phyloP scores from a whole-genome alignment of 2,329 filamentous ascomycete species.

The Cercospora brassicicola region DNA sequence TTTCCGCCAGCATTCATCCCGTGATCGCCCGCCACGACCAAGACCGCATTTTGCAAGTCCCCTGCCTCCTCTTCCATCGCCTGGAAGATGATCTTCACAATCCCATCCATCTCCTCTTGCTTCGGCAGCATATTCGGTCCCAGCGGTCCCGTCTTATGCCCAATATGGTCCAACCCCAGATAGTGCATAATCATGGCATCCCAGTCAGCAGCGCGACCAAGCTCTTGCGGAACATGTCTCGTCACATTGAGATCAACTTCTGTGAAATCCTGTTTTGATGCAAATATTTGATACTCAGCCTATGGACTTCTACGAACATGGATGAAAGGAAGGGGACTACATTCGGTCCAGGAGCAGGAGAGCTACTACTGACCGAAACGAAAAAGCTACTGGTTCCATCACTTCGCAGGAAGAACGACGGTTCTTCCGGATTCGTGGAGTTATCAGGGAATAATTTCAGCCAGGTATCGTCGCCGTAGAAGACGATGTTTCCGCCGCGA shows the following conservation, averaged over 20 bases:
- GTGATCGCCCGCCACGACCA: constrained; percentile 89
- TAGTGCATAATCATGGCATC: constrained; percentile 93
- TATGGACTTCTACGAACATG: constrained; percentile 33
- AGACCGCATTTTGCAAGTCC: constrained; percentile 74
- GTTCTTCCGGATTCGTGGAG: not conserved
- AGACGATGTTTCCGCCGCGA: constrained; percentile 74
- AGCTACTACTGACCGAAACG: constrained; percentile 71
- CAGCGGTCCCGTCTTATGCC: constrained; percentile 87
- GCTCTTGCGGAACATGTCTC: constrained; percentile 75
- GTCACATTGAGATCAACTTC: constrained; percentile 98
- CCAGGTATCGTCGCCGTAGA: constrained; percentile 99
- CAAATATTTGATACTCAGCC: constrained; percentile 38
- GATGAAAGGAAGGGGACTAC: not conserved
- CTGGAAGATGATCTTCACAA: constrained; percentile 73
- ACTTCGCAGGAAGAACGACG: constrained; percentile 70
- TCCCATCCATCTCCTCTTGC: constrained; percentile 87
- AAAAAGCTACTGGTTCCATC: constrained; percentile 98
- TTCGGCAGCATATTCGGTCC: constrained; percentile 88
- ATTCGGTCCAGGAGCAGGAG: not conserved
- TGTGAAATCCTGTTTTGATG: constrained; percentile 73
- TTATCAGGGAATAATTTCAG: constrained; percentile 81
- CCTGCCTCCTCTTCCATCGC: constrained; percentile 65
- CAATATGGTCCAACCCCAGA: constrained; percentile 93
- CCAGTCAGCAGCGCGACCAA: constrained; percentile 76
- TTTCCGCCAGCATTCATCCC: constrained; percentile 99